phyloP scores from a whole-genome alignment of 1,284 basidiomycete species.

The Neolentinus lepideus region DNA sequence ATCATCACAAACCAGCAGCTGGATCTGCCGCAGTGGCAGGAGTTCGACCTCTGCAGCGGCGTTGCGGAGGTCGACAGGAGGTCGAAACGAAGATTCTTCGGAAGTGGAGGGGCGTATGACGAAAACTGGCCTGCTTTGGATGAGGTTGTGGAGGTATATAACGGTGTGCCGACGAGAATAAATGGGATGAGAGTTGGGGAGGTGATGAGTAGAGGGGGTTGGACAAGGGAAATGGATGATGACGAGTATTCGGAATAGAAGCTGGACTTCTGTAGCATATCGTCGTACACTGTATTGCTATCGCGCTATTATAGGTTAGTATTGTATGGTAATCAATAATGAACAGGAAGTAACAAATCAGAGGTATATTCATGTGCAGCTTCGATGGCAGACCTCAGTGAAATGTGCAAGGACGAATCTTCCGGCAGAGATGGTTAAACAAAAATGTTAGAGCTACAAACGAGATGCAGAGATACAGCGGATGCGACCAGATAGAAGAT shows the following conservation, averaged over 20 bases:
- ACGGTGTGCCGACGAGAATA: background rate
- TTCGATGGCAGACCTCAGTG: too few relatives aligned
- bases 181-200: background rate
- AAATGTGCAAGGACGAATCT: too few relatives aligned
- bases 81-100: background rate
- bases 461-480: too few relatives aligned
- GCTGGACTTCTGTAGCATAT: background rate
- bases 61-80: background rate
- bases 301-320: background rate
- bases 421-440: too few relatives aligned
- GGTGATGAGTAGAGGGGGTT: background rate
- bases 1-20: constrained; percentile 52
- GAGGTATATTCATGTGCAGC: too few relatives aligned
- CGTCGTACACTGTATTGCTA: background rate
- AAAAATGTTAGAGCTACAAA: too few relatives aligned
- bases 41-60: background rate
- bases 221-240: background rate
- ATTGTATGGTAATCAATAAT: background rate
- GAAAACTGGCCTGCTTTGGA: background rate
- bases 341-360: too few relatives aligned
- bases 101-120: background rate
- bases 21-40: constrained; percentile 27
- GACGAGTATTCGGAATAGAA: background rate
- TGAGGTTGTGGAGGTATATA: background rate
- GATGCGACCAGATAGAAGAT: background rate